Evolutionary conservation across 2,329 filamentous ascomycete species (phyloP), one percentile per base, ranked within the genome.

Genomic region (Colletotrichum cereale): DNA sequence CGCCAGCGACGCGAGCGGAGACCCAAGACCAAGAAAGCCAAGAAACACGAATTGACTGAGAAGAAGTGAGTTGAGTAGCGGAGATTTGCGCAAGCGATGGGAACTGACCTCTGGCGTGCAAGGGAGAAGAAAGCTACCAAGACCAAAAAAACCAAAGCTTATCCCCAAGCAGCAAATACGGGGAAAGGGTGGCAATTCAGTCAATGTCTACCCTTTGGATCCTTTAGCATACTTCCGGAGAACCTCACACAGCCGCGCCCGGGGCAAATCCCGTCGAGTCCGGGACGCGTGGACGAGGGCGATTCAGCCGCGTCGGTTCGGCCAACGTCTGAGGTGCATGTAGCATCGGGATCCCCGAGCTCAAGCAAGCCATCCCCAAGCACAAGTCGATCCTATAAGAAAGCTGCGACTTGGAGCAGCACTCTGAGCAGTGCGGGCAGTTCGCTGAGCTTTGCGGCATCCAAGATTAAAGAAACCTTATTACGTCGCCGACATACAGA

Each of bases 401-500:
- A 44, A n/a, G 26, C 10, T 3, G 26, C 44, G 16, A 29, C 34
- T 26, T 65, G 50, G 62, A 65, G 50, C 40, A 64, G 34, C 8
- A 57, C 29, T 10, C 21, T 47, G 2, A 48, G 29, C 11, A 31
- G 44, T 36, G 36, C 29, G 26, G 34, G 50, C 5, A 56, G 12
- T 7, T 64, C 62, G 5, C 34, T 56, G 24, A 64, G 52, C 21
- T 56, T 24, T 5, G 62, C 62, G 11, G 26, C 26, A 44, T 63
- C 48, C 1, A 38, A 40, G 21, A 63, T 50, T 8, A 63, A 11
- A 34, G 29, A 16, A 6, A 6, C 24, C 5, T 11, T 61, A 1
- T 61, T 61, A 40, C 57, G 14, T 6, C 57, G 57, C 29, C 57
- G 57, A 16, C 40, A 56, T 44, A 57, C 48, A 16, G 48, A 56